phyloP scores from a whole-genome alignment of 768 basidiomycete genomes.

The Boletus sp. region DNA sequence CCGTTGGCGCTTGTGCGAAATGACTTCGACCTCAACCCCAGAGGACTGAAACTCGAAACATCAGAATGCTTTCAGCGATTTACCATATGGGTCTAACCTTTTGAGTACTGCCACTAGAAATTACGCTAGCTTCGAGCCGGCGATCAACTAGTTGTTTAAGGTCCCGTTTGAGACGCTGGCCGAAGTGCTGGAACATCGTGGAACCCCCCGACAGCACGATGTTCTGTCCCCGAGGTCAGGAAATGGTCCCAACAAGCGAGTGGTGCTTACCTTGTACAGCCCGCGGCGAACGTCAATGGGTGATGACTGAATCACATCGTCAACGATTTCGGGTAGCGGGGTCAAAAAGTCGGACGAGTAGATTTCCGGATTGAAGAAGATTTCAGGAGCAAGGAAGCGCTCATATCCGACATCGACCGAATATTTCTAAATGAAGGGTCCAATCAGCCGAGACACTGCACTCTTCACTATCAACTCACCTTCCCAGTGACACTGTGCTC shows the following conservation, averaged over 20 bases:
- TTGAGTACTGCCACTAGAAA: constrained; percentile 68
- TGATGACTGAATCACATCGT: constrained; percentile 90
- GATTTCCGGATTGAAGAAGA: constrained; percentile 99
- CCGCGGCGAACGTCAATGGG: constrained; percentile 97
- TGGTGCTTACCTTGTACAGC: constrained; percentile 76
- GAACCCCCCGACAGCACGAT: constrained; percentile 97
- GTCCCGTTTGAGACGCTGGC: constrained; percentile 93
- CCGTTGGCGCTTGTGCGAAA: constrained; percentile 96
- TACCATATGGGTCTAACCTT: constrained; percentile 48
- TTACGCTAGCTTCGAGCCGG: constrained; percentile 73
- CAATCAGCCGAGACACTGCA: constrained; percentile 2
- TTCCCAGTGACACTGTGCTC: constrained; percentile 91
- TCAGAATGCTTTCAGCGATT: background rate
- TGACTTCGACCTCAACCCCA: constrained; percentile 97
- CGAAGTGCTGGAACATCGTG: constrained; percentile 99
- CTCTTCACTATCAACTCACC: constrained; percentile 42
- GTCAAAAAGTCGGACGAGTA: constrained; percentile 97
- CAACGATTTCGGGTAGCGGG: constrained; percentile 93
- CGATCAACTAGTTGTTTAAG: constrained; percentile 92
- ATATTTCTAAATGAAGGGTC: constrained; percentile 66
- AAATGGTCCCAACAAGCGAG: background rate
- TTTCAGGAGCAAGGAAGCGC: constrained; percentile 97
- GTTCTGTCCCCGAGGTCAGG: constrained; percentile 52
- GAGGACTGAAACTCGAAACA: constrained; percentile 58
- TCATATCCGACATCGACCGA: constrained; percentile 94